Percentiles rank a stretch among this genome's conserved stretches.
Conservation (phyloP, 1,284 basidiomycete species). For the Amylostereum areolatum region DNA sequence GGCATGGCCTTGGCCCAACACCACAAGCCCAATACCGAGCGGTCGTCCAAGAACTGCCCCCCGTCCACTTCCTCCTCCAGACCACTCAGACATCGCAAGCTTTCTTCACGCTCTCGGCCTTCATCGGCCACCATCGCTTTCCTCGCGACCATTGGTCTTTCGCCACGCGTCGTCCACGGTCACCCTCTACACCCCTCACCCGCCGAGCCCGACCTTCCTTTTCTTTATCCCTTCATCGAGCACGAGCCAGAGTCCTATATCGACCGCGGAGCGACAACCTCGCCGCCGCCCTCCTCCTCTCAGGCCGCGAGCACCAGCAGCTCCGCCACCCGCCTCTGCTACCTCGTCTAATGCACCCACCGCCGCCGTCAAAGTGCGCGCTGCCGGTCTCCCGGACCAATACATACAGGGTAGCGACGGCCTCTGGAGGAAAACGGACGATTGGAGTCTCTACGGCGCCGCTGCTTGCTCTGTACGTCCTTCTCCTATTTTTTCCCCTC, state of each 20-base stretch:
- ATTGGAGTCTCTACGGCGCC: conserved; percentile 59
- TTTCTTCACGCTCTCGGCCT: conserved; percentile 9
- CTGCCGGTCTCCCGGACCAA: conserved; percentile 36
- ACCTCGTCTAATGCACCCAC: neutral
- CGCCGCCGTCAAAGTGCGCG: conserved; percentile 3
- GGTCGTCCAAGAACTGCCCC: neutral
- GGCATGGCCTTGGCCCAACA: no score
- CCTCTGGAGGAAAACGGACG: conserved; percentile 50
- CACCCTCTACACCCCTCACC: conserved; percentile 31
- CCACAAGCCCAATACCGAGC: neutral
- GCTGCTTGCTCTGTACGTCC: conserved; percentile 38
- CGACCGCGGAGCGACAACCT: conserved; percentile 5
- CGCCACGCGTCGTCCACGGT: conserved; percentile 36
- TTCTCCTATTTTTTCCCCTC: neutral
- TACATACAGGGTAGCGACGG: conserved; percentile 53
- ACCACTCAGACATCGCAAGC: conserved; percentile 4
- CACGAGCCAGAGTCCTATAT: conserved; percentile 6
- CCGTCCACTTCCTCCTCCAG: conserved; percentile 4
- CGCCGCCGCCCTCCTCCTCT: neutral
- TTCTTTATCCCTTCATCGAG: conserved; percentile 52
- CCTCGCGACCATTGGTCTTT: conserved; percentile 47
- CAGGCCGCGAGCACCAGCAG: no score
- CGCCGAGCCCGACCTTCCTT: conserved; percentile 37
- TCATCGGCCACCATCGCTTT: conserved; percentile 46
- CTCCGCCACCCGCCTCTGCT: neutral